Evolutionary conservation across 805 yeast genomes (phyloP), one percentile per base, ranked within the genome.

Genomic region (Cephaloascus fragrans): DNA sequence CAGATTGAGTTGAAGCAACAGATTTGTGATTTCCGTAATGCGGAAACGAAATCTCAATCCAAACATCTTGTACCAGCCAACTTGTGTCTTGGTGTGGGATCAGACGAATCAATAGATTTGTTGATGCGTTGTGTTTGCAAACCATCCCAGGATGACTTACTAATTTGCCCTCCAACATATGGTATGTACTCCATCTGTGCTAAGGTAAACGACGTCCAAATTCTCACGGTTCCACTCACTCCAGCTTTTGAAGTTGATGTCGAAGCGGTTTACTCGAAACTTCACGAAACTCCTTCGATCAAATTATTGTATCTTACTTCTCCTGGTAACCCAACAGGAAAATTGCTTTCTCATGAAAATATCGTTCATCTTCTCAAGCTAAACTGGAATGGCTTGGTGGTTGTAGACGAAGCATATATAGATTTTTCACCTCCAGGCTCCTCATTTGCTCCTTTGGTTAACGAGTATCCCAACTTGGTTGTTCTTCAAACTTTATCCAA

Each of bases 181-280:
- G 97, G 97, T 4, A 93, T 93, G 98, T 93, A 93, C 67, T 64
- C 83, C 3, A 89, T 93, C 26, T 83, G 95, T 54, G 94, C 97
- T 2, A 75, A 77, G 20, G 83, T 93, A 42, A 93, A 93, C 53
- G 97, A 93, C 51, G 84, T 90, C 8, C 85, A 70, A 19, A 67
- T 84, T 32, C 86, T 77, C 14, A 69, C 73, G 43, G 89, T 87
- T 15, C 89, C 95, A 6, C 71, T 89, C 48, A 48, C 51, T 29
- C 41, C 41, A 26, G 75, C 77, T 37, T 74, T 82, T 44, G 69
- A 70, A 37, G 62, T 87, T 36, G 75, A 82, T 45, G 64, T 75
- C 3, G 75, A 69, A 0, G 67, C 62, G 10, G 74, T 89, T 35
- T 49, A 73, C n/a, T 57, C 65, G 9, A 61, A 71, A 2, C 59